Percentiles rank a stretch among this genome's conserved stretches.
These are phyloP conservation scores for Arthrobotrys musiformis DNA, from an alignment of 2,329 filamentous ascomycete species.

Conservation along the genomic window DNA sequence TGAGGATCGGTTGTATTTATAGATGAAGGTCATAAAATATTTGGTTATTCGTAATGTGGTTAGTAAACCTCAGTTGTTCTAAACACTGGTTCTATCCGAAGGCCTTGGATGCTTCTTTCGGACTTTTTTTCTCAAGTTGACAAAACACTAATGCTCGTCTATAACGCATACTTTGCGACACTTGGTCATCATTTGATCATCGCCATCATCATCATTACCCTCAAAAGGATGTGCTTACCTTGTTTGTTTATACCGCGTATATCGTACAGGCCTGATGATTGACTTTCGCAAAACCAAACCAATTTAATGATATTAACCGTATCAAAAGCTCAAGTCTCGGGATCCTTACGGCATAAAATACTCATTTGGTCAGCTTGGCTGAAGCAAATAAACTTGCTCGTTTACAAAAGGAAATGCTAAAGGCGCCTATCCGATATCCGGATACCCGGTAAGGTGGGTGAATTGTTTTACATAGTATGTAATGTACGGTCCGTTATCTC, in stretches of 20 bases:
- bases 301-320: not conserved
- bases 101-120: not conserved
- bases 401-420: not conserved
- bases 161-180: not conserved
- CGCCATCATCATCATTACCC: not conserved
- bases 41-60: not conserved
- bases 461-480: not conserved
- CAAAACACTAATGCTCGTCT: not conserved
- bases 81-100: not conserved
- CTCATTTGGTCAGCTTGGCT: not conserved
- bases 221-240: not conserved
- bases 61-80: not conserved
- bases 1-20: not conserved
- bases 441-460: not conserved
- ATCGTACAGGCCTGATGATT: not conserved
- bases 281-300: not conserved
- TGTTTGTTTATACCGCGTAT: too few relatives aligned
- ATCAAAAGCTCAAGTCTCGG: not conserved
- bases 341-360: not conserved
- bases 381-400: not conserved
- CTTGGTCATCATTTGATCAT: not conserved
- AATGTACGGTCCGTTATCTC: not conserved
- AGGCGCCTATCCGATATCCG: not conserved
- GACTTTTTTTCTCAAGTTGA: not conserved
- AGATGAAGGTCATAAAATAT: not conserved